Conservation (phyloP, 306 rosid species). For the Dicorynia guianensis region DNA sequence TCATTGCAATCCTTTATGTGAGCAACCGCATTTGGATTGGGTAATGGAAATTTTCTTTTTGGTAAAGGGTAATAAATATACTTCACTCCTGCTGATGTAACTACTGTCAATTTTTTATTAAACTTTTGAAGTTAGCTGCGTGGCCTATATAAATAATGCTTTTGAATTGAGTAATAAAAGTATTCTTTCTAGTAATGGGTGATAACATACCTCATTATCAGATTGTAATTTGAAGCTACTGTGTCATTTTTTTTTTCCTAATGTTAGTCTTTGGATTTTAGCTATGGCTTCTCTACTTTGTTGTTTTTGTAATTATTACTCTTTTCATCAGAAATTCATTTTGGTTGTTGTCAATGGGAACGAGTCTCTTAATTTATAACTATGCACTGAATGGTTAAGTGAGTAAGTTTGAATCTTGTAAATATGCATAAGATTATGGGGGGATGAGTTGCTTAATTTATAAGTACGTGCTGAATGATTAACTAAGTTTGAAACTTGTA, state of each 20-base stretch:
- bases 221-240: not conserved
- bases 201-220: not conserved
- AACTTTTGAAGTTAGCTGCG: too few species aligned
- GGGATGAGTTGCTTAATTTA: not conserved
- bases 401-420: too few species aligned
- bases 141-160: too few species aligned
- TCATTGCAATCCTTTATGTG: conserved; percentile 14
- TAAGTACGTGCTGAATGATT: conserved; percentile 9
- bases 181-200: not conserved
- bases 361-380: too few species aligned
- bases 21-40: conserved; percentile 40
- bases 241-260: too few species aligned
- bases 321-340: not conserved
- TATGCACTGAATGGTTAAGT: too few species aligned
- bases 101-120: not conserved
- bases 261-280: conserved; percentile 9
- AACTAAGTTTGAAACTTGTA: conserved; percentile 1
- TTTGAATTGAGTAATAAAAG: not conserved
- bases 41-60: too few species aligned
- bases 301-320: not conserved
- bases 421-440: too few species aligned
- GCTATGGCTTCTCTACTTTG: not conserved
- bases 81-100: not conserved
- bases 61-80: not conserved
- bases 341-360: not conserved